phyloP scores from a whole-genome alignment of 371 early-diverging fungal genomes.

The Mucor circinelloides region DNA sequence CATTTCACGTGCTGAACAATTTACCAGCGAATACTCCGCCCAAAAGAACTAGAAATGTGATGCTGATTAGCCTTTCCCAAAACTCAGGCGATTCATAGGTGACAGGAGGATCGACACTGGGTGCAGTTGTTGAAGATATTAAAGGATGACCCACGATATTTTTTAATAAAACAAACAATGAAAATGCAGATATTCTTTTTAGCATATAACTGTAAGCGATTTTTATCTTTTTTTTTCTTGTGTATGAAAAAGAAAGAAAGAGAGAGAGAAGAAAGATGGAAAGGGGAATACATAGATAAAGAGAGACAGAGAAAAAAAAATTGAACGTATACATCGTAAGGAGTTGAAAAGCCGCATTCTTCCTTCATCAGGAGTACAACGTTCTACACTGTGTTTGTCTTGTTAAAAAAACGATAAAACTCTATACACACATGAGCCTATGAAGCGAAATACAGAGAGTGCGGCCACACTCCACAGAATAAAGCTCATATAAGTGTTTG shows the following conservation, averaged over 20 bases:
- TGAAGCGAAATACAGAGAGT: conserved; percentile 73
- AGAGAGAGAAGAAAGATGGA: not conserved
- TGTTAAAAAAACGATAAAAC: conserved; percentile 4
- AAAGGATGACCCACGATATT: conserved; percentile 11
- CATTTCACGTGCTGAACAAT: not conserved
- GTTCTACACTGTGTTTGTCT: conserved; percentile 37
- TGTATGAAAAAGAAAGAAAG: not conserved
- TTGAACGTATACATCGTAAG: not conserved
- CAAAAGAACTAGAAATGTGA: conserved; percentile 58
- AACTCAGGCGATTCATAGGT: conserved; percentile 32
- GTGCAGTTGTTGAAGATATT: conserved; percentile 11
- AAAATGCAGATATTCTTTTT: not conserved
- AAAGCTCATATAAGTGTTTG: conserved; percentile 65
- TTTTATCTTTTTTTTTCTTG: not conserved
- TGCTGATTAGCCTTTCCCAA: conserved; percentile 45
- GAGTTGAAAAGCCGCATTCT: conserved; percentile 5
- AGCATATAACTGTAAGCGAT: not conserved
- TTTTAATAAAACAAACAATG: conserved; percentile 14
- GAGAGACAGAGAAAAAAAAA: not conserved
- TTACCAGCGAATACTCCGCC: conserved; percentile 79
- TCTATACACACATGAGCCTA: conserved; percentile 70
- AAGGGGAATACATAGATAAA: not conserved
- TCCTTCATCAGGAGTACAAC: conserved; percentile 56
- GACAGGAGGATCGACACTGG: conserved; percentile 4
- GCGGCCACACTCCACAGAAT: conserved; percentile 86